Conservation (phyloP, 2,329 filamentous ascomycete species). For the Aspergillus sergii region DNA sequence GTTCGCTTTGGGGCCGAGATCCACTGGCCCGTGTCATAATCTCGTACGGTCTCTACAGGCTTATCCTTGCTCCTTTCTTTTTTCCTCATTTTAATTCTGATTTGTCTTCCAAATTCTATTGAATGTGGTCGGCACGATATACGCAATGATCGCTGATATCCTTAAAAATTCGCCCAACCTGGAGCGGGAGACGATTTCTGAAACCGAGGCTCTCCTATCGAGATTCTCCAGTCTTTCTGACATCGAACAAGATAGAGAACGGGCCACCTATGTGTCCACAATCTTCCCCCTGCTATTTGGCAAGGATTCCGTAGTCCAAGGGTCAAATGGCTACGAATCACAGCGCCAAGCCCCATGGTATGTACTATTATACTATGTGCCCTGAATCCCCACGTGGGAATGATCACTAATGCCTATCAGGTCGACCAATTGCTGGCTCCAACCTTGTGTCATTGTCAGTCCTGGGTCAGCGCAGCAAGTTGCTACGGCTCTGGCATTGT, state of each 20-base stretch:
- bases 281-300: constrained; percentile 10
- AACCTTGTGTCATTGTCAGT: neutral
- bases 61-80: neutral
- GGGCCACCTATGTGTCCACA: neutral
- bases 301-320: constrained; percentile 6
- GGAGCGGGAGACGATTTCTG: neutral
- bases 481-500: neutral
- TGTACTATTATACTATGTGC: neutral
- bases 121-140: neutral
- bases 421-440: constrained; percentile 7
- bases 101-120: neutral
- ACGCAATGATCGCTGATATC: neutral
- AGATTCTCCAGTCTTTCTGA: neutral
- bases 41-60: too few relatives aligned
- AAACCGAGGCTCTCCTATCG: neutral
- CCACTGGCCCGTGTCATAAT: neutral
- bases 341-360: constrained; percentile 3
- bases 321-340: constrained; percentile 9
- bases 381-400: neutral
- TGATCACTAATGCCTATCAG: neutral
- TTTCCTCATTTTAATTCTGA: neutral
- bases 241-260: neutral
- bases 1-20: neutral
- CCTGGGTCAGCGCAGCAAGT: neutral
- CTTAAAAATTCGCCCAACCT: neutral